phyloP scores from a whole-genome alignment of 1,139 yeast genomes.

The Magnusiomyces suaveolens region DNA sequence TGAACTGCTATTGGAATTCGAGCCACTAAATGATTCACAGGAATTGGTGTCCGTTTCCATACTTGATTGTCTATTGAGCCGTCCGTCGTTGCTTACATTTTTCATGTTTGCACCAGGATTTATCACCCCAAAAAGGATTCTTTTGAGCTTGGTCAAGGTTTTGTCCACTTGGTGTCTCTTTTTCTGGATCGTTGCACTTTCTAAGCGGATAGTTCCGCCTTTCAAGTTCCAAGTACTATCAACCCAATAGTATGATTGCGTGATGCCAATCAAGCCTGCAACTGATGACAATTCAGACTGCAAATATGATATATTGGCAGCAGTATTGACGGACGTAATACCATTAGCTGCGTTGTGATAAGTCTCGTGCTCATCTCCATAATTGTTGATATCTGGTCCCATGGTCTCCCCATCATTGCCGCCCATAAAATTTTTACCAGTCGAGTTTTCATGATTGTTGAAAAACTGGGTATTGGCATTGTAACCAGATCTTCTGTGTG shows the following conservation, averaged over 20 bases:
- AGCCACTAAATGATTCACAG: background rate
- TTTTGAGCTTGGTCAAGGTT: background rate
- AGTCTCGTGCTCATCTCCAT: background rate
- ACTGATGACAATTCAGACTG: background rate
- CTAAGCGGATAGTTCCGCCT: background rate
- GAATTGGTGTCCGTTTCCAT: no score
- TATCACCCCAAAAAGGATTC: background rate
- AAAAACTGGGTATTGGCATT: background rate
- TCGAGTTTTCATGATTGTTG: background rate
- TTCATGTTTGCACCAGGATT: background rate
- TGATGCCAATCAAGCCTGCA: background rate
- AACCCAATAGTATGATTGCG: background rate
- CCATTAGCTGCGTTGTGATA: background rate
- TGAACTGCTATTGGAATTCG: background rate
- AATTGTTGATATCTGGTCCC: background rate
- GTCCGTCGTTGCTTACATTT: no score
- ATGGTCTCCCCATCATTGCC: background rate
- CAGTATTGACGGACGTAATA: background rate
- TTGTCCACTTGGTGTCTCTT: background rate
- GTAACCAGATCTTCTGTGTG: background rate
- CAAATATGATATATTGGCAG: background rate
- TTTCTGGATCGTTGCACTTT: background rate
- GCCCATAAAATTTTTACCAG: background rate
- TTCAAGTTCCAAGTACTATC: slow-evolving; percentile 3
- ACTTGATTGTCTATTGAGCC: no score